Evolutionary conservation across 768 basidiomycete genomes (phyloP).

Genomic region (Exsudoporus frostii): DNA sequence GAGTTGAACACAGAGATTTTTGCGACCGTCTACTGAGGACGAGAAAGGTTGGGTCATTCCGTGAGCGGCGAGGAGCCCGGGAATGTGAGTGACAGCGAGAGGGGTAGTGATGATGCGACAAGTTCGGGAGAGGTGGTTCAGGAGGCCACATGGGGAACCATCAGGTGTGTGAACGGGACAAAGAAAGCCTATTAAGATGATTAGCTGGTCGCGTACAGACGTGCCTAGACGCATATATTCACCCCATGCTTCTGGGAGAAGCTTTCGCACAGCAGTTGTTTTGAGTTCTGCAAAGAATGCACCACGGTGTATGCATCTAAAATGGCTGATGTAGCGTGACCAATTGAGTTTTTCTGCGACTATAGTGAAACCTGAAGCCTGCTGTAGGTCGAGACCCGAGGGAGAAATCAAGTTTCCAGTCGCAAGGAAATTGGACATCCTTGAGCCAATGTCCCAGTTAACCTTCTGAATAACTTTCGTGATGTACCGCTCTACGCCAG

Average conservation of each 20-base stretch:
- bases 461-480: slow-evolving; percentile 67
- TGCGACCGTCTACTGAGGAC: slow-evolving; percentile 73
- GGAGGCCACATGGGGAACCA: slow-evolving; percentile 94
- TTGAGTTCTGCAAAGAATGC: slow-evolving; percentile 99
- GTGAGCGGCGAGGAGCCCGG: slow-evolving; percentile 74
- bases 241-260: slow-evolving; percentile 99
- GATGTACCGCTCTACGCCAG: slow-evolving; percentile 70
- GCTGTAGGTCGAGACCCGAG: slow-evolving; percentile 93
- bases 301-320: slow-evolving; percentile 96
- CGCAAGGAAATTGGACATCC: slow-evolving; percentile 91
- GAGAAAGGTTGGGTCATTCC: slow-evolving; percentile 94
- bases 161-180: slow-evolving; percentile 99
- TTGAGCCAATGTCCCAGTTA: slow-evolving; percentile 90
- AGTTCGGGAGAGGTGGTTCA: slow-evolving; percentile 92
- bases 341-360: slow-evolving; percentile 99
- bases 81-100: slow-evolving; percentile 74
- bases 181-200: slow-evolving; percentile 66
- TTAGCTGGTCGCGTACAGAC: slow-evolving; percentile 5
- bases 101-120: slow-evolving; percentile 86
- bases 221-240: slow-evolving; percentile 17
- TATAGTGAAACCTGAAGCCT: slow-evolving; percentile 98
- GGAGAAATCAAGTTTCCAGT: slow-evolving; percentile 96
- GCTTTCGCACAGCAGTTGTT: slow-evolving; percentile 94
- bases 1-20: slow-evolving; percentile 87
- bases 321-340: slow-evolving; percentile 97